Conservation (phyloP, 441 rosid species). For the Syzygium syzygioides region DNA sequence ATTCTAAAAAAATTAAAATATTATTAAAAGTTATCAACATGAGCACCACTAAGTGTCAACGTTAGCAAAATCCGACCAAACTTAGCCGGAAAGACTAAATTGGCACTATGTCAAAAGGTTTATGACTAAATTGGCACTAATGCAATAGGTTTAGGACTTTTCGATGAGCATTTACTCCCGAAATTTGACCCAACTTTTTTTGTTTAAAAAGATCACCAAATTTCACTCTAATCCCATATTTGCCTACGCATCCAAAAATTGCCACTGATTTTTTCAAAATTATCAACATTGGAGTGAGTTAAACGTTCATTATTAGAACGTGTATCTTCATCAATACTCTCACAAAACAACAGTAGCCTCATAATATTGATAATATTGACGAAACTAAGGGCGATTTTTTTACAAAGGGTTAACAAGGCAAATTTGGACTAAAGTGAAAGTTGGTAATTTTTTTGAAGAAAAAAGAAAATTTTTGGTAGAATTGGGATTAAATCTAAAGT, state of each 20-base stretch:
- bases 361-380: background rate
- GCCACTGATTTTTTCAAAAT: background rate
- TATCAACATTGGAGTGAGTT: accelerated
- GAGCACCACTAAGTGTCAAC: too few relatives aligned
- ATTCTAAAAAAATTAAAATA: too few relatives aligned
- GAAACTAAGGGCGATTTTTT: accelerated
- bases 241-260: accelerated
- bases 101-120: too few relatives aligned
- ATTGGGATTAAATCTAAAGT: background rate
- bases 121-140: too few relatives aligned
- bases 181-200: background rate
- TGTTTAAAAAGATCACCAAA: background rate
- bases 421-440: background rate
- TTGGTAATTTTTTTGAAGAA: background rate
- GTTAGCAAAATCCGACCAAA: too few relatives aligned
- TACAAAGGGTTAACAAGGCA: accelerated
- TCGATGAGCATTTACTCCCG: too few relatives aligned
- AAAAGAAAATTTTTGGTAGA: background rate
- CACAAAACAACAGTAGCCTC: accelerated
- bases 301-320: accelerated
- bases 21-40: too few relatives aligned
- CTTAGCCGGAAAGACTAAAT: too few relatives aligned
- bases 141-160: too few relatives aligned
- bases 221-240: background rate
- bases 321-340: accelerated